Conservation (phyloP, 179 eudicot genomes). For the Sideroxylon spinosum region DNA sequence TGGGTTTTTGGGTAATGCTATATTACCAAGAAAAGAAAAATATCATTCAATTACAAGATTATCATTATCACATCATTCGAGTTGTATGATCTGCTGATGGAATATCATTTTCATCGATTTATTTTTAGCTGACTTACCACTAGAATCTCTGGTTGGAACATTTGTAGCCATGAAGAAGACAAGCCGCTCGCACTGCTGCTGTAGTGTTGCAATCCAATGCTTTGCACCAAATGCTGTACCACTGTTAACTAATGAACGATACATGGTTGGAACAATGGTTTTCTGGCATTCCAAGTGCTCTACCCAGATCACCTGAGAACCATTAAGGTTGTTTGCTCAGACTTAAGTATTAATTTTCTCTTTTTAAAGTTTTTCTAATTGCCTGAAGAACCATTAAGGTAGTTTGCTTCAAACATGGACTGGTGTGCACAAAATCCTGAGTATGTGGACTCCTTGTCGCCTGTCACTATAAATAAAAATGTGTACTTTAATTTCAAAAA, state of each 20-base stretch:
- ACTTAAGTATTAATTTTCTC: not conserved
- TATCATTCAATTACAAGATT: too few species aligned
- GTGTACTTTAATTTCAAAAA: too few species aligned
- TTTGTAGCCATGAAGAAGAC: conserved; percentile 94
- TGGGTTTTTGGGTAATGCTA: too few species aligned
- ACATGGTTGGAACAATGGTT: conserved; percentile 56
- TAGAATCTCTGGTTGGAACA: conserved; percentile 89
- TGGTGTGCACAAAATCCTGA: too few species aligned
- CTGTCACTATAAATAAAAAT: too few species aligned
- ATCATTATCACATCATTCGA: too few species aligned
- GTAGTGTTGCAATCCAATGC: conserved; percentile 89
- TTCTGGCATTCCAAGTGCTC: conserved; percentile 92
- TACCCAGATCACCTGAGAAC: conserved; percentile 76
- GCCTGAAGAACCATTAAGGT: not conserved
- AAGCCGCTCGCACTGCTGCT: conserved; percentile 83
- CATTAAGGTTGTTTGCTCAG: not conserved
- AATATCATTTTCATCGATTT: not conserved
- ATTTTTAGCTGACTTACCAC: conserved; percentile 34
- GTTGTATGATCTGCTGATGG: too few species aligned
- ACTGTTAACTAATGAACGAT: conserved; percentile 70
- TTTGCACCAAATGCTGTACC: conserved; percentile 92
- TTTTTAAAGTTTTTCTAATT: too few species aligned
- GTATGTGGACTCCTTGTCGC: too few species aligned
- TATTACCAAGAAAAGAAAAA: too few species aligned
- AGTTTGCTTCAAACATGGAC: too few species aligned